Evolutionary conservation across 139 green algal species (phyloP).

Genomic region (Volvox africanus): DNA sequence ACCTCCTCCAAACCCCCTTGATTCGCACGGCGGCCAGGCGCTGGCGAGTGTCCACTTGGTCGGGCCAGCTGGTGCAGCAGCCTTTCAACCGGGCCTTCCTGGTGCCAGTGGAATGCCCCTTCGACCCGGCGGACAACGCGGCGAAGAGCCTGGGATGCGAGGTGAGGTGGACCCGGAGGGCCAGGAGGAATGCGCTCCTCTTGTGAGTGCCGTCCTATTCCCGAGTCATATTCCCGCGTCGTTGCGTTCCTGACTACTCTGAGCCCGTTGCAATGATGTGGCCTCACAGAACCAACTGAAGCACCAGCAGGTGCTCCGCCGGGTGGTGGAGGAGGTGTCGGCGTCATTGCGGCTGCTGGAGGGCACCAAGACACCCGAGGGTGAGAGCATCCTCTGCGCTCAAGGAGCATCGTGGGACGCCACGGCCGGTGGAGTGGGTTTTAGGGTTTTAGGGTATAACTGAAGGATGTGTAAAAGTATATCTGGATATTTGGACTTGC

Average conservation of each 20-base stretch:
- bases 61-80: conserved; percentile 40
- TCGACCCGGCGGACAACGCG: conserved; percentile 51
- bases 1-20: no score
- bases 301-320: conserved; percentile 32
- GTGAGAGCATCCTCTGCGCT: background rate
- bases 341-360: conserved; percentile 35
- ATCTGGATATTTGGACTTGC: background rate
- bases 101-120: conserved; percentile 49
- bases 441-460: no score
- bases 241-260: background rate
- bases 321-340: conserved; percentile 8
- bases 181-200: background rate
- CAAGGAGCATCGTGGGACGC: no score
- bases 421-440: no score
- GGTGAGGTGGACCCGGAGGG: background rate
- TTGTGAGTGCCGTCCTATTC: background rate
- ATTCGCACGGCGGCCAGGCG: background rate
- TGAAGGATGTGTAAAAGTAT: background rate
- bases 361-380: background rate
- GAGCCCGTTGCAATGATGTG: background rate
- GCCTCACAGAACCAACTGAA: conserved; percentile 27
- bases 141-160: conserved; percentile 50
- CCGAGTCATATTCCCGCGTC: background rate
- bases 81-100: conserved; percentile 51
- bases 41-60: conserved; percentile 50